Base-by-base conservation (phyloP, 1,139 yeast genomes). In the Kodamaea plutei region DNA sequence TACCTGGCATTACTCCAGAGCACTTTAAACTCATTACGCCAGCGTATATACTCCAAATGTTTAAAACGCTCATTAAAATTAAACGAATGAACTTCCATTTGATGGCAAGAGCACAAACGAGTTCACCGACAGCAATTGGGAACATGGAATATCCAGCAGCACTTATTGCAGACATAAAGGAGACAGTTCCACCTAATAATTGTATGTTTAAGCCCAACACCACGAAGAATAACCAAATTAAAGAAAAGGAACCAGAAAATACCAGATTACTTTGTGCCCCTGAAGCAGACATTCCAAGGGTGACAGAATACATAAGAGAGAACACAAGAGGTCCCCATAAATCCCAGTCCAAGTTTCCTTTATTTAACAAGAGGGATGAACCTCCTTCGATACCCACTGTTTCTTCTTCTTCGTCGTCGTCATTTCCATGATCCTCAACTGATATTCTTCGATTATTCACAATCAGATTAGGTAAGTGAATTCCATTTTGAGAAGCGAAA, bases 251-350 rank as follows among this genome's bases (percentile, higher is more conserved):
- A 7, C 71, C 72, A 1, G 72, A 64, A 75, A 79, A 61, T 61
- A 85, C 56, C 29, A 50, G 53, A 40, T 65, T 66, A 16, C 65
- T 56, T 38, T 64, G 69, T 15, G 44, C 35, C 3, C 46, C 45
- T 2, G 24, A 10, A 53, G 69, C 44, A 4, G 69, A 48, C 25
- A 64, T 45, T 2, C 79, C 76, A 33, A 74, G 57, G 4, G 70
- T 62, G 26, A 84, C 73, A 5, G 88, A 65, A 40, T 80, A 79
- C 11, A 68, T 55, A 29, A 85, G 62, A 11, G 85, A 78, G 48
- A 85, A 83, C 17, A 84, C 70, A 37, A 85, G 61, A 2, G 95
- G 95, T 0, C 95, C 95, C 95, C 95, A 85, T 30, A 84, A 59
- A 55, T 84, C 95, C 95, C 94, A 84, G 33, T 83, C 91, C 30